phyloP scores from a whole-genome alignment of 2,329 filamentous ascomycete species.

The Claviceps sp. region DNA sequence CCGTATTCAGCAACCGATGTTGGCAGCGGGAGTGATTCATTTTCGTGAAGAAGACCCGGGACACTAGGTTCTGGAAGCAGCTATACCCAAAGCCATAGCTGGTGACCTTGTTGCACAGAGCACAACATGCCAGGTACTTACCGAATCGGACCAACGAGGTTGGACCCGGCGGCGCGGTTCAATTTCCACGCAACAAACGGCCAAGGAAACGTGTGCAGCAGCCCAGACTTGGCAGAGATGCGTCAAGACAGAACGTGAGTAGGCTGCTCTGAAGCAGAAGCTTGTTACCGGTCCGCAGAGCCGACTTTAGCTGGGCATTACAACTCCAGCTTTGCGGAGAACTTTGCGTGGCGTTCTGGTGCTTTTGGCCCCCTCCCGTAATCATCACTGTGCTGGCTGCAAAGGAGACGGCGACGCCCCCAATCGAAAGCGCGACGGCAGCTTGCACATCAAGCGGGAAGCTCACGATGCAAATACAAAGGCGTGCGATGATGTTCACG shows the following conservation, averaged over 20 bases:
- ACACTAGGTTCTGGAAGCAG: background rate
- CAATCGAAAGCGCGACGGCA: background rate
- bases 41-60: background rate
- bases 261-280: background rate
- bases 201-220: background rate
- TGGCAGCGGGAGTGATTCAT: background rate
- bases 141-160: background rate
- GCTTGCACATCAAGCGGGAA: background rate
- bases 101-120: too few species aligned
- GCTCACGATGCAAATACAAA: too few species aligned
- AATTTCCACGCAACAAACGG: background rate
- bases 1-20: background rate
- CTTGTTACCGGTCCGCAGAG: background rate
- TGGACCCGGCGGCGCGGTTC: background rate
- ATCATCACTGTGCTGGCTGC: background rate
- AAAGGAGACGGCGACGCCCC: background rate
- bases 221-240: background rate
- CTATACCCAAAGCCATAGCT: background rate
- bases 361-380: slow-evolving; percentile 1
- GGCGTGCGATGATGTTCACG: background rate
- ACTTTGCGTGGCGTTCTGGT: background rate
- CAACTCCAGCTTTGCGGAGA: background rate
- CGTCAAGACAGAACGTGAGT: background rate
- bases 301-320: background rate
- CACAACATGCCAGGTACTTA: background rate